Conservation (phyloP, 2,329 filamentous ascomycete genomes). For the Talaromyces sp. region DNA sequence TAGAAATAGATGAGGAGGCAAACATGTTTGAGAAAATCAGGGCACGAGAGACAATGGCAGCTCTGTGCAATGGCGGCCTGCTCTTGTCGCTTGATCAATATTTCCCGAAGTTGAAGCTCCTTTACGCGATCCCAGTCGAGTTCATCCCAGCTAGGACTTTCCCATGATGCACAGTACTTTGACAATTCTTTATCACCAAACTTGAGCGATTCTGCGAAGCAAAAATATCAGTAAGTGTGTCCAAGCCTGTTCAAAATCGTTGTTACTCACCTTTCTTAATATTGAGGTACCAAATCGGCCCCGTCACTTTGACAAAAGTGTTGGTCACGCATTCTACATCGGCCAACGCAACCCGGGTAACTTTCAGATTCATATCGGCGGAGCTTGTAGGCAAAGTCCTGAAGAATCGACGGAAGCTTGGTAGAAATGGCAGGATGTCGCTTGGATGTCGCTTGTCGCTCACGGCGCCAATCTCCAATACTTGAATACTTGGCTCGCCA, state of each 20-base stretch:
- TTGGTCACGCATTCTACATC: conserved; percentile 84
- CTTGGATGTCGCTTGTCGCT: conserved; percentile 69
- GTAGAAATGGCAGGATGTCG: conserved; percentile 82
- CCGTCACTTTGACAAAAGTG: conserved; percentile 55
- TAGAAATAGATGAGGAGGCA: conserved; percentile 37
- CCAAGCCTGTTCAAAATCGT: background rate
- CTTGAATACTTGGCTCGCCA: conserved; percentile 65
- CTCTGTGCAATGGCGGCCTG: conserved; percentile 61
- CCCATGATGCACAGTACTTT: conserved; percentile 70
- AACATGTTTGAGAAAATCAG: conserved; percentile 81
- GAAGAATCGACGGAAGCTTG: conserved; percentile 65
- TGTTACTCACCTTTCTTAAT: conserved; percentile 47
- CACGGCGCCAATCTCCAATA: conserved; percentile 71
- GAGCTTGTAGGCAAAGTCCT: conserved; percentile 64
- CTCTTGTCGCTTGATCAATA: conserved; percentile 67
- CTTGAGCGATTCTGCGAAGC: conserved; percentile 46
- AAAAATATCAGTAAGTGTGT: background rate
- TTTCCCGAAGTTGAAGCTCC: conserved; percentile 75
- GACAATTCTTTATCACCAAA: conserved; percentile 67
- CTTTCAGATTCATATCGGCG: conserved; percentile 65
- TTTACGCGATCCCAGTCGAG: conserved; percentile 77
- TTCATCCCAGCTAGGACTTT: conserved; percentile 73
- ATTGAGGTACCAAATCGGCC: conserved; percentile 47
- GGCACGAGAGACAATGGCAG: conserved; percentile 66
- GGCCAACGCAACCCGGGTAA: conserved; percentile 65